These are phyloP conservation scores for Acanthochlamys bracteata DNA, from an alignment of 106 monocot species.

Conservation along the genomic window DNA sequence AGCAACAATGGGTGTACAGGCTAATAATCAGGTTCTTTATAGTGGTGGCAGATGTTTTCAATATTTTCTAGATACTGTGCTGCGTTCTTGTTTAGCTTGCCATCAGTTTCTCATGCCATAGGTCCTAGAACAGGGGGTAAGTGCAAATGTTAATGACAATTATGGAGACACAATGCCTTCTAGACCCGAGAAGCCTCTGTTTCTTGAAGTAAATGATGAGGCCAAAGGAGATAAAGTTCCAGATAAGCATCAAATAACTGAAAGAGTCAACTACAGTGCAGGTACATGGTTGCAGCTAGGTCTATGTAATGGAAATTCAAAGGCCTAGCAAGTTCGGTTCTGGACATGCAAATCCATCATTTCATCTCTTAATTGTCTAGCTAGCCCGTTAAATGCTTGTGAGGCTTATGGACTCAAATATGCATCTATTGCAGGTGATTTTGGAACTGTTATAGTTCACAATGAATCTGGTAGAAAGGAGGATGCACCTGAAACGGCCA, in stretches of 20 bases:
- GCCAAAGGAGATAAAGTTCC: slow-evolving; percentile 19
- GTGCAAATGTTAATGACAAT: slow-evolving; percentile 23
- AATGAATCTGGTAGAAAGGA: slow-evolving; percentile 21
- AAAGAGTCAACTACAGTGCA: slow-evolving; percentile 12
- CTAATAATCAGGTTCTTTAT: slow-evolving; percentile 24
- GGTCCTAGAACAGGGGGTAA: slow-evolving; percentile 26
- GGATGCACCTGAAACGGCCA: slow-evolving; percentile 16
- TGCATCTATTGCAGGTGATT: slow-evolving; percentile 44
- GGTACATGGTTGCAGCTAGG: slow-evolving; percentile 13
- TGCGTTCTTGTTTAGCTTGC: slow-evolving; percentile 2
- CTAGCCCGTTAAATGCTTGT: too few relatives aligned
- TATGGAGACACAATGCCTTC: slow-evolving; percentile 71
- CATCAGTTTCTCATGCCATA: slow-evolving; percentile 8
- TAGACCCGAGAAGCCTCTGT: slow-evolving; percentile 21
- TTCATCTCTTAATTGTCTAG: too few relatives aligned
- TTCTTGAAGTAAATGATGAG: slow-evolving; percentile 22
- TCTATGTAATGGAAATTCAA: too few relatives aligned
- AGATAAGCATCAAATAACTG: slow-evolving; percentile 13
- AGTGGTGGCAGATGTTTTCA: slow-evolving; percentile 5
- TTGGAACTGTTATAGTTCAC: slow-evolving; percentile 77
- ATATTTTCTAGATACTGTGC: neutral
- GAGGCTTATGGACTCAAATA: too few relatives aligned
- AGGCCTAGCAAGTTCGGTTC: too few relatives aligned
- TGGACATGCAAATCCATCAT: too few relatives aligned
- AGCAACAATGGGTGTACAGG: slow-evolving; percentile 54